Evolutionary conservation across 768 basidiomycete genomes (phyloP), one percentile per base, ranked within the genome.

Genomic region (Tricholoma bakamatsutake): DNA sequence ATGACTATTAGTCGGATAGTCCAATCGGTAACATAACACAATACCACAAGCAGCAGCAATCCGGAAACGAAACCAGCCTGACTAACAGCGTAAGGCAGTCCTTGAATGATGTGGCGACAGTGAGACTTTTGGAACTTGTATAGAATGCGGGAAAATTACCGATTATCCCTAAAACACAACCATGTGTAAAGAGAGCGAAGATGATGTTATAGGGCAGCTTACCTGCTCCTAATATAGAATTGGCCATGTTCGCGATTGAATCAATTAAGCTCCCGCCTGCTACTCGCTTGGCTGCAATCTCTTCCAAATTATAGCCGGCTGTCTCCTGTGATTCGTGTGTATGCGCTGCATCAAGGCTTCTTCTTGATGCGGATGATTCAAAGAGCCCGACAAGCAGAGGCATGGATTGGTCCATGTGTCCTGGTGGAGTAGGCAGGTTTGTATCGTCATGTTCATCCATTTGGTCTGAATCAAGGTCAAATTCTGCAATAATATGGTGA

Each of bases 61-160:
- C 97, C 97, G 0, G 82, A 83, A 62, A 97, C 79, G 72, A 99
- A 94, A 1, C 97, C 97, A 31, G 97, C 95, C 76, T 96, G 92
- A 60, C 87, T 83, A 50, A 98, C 73, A 35, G 97, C 95, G 66
- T 98, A 98, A 1, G 97, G 97, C 10, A 99, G 74, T 49, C 95
- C 93, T 93, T 42, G 40, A 21, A 54, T 18, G 24, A 42, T 55
- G 31, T 43, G 18, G 47, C 24, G 59, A 55, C 61, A 60, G 57
- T 50, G 21, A 39, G 48, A 42, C 31, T 30, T 47, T 37, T 53
- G 28, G 39, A 52, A 53, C 43, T 6, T 15, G 33, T 7, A 18
- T 17, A 13, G 53, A 59, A 53, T 11, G 30, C 9, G 4, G 21
- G 35, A 18, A 5, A 55, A 47, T 34, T 60, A 66, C 66, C 66